Percentiles rank a stretch among this genome's conserved stretches.
Conservation (phyloP, 257 asterid species). For the Nicotiana knightiana region DNA sequence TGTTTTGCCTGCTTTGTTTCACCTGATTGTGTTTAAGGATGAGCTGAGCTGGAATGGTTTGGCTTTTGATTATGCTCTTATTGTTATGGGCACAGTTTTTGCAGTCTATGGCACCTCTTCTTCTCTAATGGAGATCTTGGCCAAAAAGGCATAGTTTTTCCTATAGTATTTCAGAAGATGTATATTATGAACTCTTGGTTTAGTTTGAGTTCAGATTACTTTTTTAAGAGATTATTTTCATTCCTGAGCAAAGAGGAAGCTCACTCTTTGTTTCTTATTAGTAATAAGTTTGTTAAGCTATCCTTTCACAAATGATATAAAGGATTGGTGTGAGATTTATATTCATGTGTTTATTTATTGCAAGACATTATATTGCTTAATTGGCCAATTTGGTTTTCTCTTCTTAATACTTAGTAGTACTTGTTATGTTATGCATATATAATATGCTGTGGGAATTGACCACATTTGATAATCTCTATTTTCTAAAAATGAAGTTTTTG, state of each 20-base stretch:
- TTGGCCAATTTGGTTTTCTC: not conserved
- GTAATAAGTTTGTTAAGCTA: not conserved
- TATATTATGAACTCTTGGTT: not conserved
- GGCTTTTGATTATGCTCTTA: slow-evolving; percentile 15
- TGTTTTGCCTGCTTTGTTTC: slow-evolving; percentile 73
- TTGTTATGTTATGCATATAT: not conserved
- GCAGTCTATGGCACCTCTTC: slow-evolving; percentile 26
- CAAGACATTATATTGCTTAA: not conserved
- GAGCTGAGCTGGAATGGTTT: slow-evolving; percentile 36
- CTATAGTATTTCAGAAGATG: not conserved
- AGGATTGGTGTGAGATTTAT: not conserved
- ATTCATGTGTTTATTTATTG: not conserved
- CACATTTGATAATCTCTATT: not conserved
- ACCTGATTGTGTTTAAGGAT: slow-evolving; percentile 51
- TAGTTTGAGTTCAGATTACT: not conserved
- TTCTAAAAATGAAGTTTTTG: not conserved
- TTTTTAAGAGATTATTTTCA: not conserved
- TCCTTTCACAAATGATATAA: not conserved
- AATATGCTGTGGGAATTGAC: not conserved
- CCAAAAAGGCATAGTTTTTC: not conserved
- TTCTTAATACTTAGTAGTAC: not conserved
- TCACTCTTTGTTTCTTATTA: not conserved
- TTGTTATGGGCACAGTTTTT: slow-evolving; percentile 25
- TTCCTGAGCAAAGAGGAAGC: not conserved
- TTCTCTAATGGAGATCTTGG: slow-evolving; percentile 28